Evolutionary conservation across 2,329 filamentous ascomycete genomes (phyloP).

Genomic region (Macrophomina tecta): DNA sequence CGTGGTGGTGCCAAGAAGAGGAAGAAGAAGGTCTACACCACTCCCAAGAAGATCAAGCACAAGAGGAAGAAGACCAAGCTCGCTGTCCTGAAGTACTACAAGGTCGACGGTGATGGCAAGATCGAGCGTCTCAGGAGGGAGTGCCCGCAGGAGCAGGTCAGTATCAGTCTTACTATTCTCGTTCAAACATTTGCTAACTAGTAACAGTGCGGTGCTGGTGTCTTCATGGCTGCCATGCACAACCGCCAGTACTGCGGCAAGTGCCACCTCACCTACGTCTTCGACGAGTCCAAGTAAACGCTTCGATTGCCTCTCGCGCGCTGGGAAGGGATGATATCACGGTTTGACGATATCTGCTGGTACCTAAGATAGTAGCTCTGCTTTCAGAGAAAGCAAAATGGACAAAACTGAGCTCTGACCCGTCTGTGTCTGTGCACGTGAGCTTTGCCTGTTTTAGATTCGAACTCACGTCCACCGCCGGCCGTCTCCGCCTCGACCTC

Average conservation of each 20-base stretch:
- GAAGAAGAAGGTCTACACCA: constrained; percentile 99
- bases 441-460: neutral
- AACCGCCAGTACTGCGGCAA: constrained; percentile 96
- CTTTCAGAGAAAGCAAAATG: constrained; percentile 12
- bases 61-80: constrained; percentile 99
- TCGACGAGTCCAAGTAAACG: constrained; percentile 67
- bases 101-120: constrained; percentile 99
- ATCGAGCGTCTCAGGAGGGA: constrained; percentile 98
- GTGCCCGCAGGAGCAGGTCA: constrained; percentile 80
- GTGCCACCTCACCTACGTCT: constrained; percentile 75
- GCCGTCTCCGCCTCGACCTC: neutral
- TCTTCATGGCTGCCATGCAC: constrained; percentile 99
- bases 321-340: constrained; percentile 16
- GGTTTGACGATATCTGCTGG: constrained; percentile 24
- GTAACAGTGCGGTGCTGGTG: constrained; percentile 91
- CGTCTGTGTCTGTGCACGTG: neutral
- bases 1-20: constrained; percentile 98
- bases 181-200: neutral
- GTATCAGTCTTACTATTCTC: constrained; percentile 62
- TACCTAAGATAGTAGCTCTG: constrained; percentile 15
- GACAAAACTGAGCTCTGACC: neutral
- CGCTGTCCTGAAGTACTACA: constrained; percentile 99
- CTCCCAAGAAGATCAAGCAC: constrained; percentile 99
- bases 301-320: neutral
- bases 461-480: too few relatives aligned